Conservation (phyloP, 1,139 yeast species). For the Magnusiomyces tetraspermus region DNA sequence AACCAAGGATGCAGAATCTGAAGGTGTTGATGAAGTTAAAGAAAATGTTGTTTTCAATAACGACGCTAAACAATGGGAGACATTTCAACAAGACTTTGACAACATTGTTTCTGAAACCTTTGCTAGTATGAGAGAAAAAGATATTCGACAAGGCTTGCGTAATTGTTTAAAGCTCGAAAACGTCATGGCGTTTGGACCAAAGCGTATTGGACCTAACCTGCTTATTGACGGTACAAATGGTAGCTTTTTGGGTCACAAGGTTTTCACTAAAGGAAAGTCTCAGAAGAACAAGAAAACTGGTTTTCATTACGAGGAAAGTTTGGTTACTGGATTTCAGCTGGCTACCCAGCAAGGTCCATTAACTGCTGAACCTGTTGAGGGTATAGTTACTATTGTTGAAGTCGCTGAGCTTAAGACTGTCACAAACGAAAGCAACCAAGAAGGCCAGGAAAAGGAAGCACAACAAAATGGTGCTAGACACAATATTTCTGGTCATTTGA, state of each 20-base stretch:
- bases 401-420: constrained; percentile 21
- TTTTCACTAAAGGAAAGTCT: neutral
- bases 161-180: constrained; percentile 28
- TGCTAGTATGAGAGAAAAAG: neutral
- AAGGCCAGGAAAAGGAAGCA: constrained; percentile 17
- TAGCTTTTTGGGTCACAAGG: neutral
- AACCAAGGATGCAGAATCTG: neutral
- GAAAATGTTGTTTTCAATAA: neutral
- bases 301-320: constrained; percentile 49
- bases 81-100: neutral
- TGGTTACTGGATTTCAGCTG: constrained; percentile 76
- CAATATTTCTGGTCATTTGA: constrained; percentile 53
- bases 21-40: neutral
- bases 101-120: neutral
- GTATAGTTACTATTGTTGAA: constrained; percentile 51
- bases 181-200: constrained; percentile 69
- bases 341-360: constrained; percentile 82
- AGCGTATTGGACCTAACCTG: constrained; percentile 65
- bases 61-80: neutral
- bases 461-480: constrained; percentile 14
- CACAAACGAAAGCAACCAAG: constrained; percentile 6
- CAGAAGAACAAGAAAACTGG: neutral
- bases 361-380: constrained; percentile 80
- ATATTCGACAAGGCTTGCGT: neutral
- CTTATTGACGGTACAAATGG: constrained; percentile 41